Evolutionary conservation across 1,284 basidiomycete species (phyloP).

Genomic region (Puccinia coronata): DNA sequence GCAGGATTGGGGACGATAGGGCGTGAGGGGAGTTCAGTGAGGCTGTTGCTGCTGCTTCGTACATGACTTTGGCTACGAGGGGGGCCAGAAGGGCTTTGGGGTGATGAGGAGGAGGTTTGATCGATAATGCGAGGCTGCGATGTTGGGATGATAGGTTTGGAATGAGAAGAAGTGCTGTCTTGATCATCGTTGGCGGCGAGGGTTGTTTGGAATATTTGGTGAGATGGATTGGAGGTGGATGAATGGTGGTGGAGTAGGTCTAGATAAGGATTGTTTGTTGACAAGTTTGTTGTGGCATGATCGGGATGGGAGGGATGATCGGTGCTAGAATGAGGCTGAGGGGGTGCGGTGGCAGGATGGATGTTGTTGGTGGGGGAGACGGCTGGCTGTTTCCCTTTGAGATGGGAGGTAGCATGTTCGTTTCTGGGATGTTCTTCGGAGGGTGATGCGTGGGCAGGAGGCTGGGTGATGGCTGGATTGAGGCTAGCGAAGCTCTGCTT

Average conservation of each 20-base stretch:
- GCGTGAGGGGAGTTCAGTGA: not conserved
- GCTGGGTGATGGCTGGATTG: not conserved
- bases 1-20: not conserved
- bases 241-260: not conserved
- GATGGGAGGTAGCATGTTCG: not conserved
- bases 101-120: not conserved
- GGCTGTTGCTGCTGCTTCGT: conserved; percentile 24
- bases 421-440: not conserved
- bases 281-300: not conserved
- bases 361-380: not conserved
- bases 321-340: not conserved
- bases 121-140: not conserved
- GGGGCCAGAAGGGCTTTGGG: not conserved
- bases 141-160: conserved; percentile 3
- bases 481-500: conserved; percentile 36
- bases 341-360: not conserved
- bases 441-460: no score
- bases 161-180: not conserved
- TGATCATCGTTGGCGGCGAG: not conserved
- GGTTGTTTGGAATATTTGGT: no score
- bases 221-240: not conserved
- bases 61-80: conserved; percentile 8
- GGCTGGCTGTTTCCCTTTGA: conserved; percentile 13
- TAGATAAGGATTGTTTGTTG: conserved; percentile 17
- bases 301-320: not conserved